Evolutionary conservation across 176 grass and related monocot genomes (phyloP), one percentile per base, ranked within the genome.

Genomic region (Avena eriantha): DNA sequence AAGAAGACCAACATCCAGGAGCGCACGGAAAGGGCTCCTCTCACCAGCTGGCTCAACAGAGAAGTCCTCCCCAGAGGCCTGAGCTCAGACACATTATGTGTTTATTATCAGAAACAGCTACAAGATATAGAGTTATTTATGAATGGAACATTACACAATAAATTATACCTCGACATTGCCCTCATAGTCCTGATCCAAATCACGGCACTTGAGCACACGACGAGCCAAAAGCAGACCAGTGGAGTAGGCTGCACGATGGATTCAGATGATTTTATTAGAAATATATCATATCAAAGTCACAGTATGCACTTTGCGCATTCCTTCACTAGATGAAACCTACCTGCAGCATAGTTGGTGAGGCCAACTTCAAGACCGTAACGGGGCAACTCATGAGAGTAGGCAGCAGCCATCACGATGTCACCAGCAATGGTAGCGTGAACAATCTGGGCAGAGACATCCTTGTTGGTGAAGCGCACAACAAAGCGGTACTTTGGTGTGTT

Each of bases 151-250:
- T 46, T 50, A 43, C 3, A 79, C 7, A 16, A 21, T 10, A 54
- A 45, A 84, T 11, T 79, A 10, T 76, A 94, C 89, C 89, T 94
- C 83, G 69, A 92, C 81, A 72, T 94, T 88, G 80, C 90, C 90
- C 80, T 90, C 71, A 46, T 95, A 95, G 24, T 92, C 90, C 54
- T 87, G 70, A 56, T 95, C 90, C 68, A 95, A 74, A 53, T 90
- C 72, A 83, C 84, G 90, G 15, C 48, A 19, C 67, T 90, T 90
- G 54, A 95, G 70, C 51, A 90, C 93, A 47, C 93, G 93, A 1
- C 90, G 90, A 57, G 90, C 93, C 93, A 95, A 86, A 36, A 95
- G 87, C 51, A 95, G 87, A 33, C 93, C 93, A 81, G 90, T 95
- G 61, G 87, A 86, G 76, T 95, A 95, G 2, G 90, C 93, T 95